Conservation (phyloP, 805 yeast species). For the Ogataea henricii region DNA sequence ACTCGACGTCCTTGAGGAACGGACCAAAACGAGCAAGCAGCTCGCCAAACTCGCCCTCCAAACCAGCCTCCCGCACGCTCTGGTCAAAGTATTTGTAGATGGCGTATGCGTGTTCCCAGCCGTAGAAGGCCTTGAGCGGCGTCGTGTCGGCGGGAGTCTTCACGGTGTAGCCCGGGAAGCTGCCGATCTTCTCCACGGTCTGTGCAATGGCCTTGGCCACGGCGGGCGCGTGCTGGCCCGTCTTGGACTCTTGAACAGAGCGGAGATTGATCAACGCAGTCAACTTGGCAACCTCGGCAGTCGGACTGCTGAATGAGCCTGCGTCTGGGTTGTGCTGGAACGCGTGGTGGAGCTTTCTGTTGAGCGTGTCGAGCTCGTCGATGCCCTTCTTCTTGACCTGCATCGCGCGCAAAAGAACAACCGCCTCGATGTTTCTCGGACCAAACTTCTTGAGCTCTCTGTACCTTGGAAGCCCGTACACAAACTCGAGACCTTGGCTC, state of each 20-base stretch:
- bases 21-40: constrained; percentile 13
- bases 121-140: constrained; percentile 10
- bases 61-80: constrained; percentile 16
- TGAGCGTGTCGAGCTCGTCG: constrained; percentile 19
- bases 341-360: constrained; percentile 17
- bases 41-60: constrained; percentile 11
- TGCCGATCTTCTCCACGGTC: constrained; percentile 2
- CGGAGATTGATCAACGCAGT: constrained; percentile 17
- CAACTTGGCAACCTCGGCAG: constrained; percentile 14
- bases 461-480: constrained; percentile 24
- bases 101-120: constrained; percentile 23
- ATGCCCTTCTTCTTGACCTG: constrained; percentile 16
- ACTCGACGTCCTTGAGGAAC: constrained; percentile 20
- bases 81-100: constrained; percentile 19
- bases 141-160: constrained; percentile 6
- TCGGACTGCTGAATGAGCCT: constrained; percentile 5
- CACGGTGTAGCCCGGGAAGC: constrained; percentile 9
- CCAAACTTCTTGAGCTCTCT: constrained; percentile 14
- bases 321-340: constrained; percentile 16
- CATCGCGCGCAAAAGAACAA: constrained; percentile 28
- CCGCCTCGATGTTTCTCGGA: constrained; percentile 26
- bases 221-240: constrained; percentile 1
- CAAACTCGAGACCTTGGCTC: constrained; percentile 18
- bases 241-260: constrained; percentile 9
- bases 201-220: constrained; percentile 8